Evolutionary conservation across 768 basidiomycete species (phyloP).

Genomic region (Mycena floridula): DNA sequence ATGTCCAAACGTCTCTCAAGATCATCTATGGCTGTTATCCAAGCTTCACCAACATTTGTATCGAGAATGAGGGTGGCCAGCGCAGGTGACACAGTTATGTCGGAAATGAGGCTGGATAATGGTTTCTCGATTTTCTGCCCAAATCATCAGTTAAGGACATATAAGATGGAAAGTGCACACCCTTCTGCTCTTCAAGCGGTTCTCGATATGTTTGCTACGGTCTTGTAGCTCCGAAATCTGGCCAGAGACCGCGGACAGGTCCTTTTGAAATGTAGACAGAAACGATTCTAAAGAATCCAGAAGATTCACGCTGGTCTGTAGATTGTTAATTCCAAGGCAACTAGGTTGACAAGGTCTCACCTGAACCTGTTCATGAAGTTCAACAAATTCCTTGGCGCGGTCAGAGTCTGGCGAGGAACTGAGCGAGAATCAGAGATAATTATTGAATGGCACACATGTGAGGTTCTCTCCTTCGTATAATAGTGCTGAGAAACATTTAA

Average conservation of each 20-base stretch:
- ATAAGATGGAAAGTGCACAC: constrained; percentile 45
- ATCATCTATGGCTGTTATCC: constrained; percentile 77
- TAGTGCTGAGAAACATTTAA: no score
- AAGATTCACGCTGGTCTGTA: constrained; percentile 78
- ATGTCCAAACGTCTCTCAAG: constrained; percentile 72
- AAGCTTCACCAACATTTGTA: constrained; percentile 79
- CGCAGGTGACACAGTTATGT: constrained; percentile 77
- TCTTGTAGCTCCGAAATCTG: constrained; percentile 94
- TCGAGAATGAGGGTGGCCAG: constrained; percentile 78
- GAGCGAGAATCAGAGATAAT: no score
- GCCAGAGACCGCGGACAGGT: constrained; percentile 90
- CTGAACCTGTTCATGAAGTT: constrained; percentile 89
- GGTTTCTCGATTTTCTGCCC: constrained; percentile 85
- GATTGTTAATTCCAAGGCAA: background rate
- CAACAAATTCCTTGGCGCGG: constrained; percentile 64
- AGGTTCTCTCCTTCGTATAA: no score
- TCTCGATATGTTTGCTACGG: constrained; percentile 87
- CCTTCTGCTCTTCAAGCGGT: constrained; percentile 74
- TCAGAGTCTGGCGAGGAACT: background rate
- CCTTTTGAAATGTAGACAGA: constrained; percentile 91
- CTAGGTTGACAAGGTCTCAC: constrained; percentile 29
- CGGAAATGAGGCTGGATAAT: constrained; percentile 70
- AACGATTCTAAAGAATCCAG: constrained; percentile 87
- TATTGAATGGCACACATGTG: no score
- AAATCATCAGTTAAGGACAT: no score